Conservation (phyloP, 805 yeast genomes). For the Pichia insulana region DNA sequence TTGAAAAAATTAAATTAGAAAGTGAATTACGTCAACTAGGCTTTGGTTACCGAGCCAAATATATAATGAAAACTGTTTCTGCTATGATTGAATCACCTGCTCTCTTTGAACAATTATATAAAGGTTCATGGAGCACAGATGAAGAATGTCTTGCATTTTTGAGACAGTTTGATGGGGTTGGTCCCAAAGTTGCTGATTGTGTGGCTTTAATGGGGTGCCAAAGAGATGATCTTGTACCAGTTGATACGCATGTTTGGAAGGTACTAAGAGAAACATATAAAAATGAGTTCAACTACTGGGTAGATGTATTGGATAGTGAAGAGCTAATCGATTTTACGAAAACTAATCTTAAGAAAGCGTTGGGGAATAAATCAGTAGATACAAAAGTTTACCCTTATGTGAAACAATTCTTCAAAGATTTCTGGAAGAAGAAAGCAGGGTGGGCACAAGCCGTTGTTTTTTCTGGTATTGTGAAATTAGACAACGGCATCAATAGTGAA, state of each 20-base stretch:
- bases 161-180: slow-evolving; percentile 73
- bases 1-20: slow-evolving; percentile 15
- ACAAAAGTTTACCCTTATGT: slow-evolving; percentile 37
- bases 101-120: slow-evolving; percentile 28
- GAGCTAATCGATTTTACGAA: background rate
- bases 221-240: slow-evolving; percentile 82
- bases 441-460: slow-evolving; percentile 98
- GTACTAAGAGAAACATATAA: slow-evolving; percentile 77
- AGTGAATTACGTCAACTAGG: slow-evolving; percentile 39
- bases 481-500: slow-evolving; percentile 49
- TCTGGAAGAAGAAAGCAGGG: slow-evolving; percentile 92
- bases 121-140: slow-evolving; percentile 22
- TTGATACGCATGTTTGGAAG: slow-evolving; percentile 91
- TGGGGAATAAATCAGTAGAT: slow-evolving; percentile 18
- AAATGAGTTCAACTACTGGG: slow-evolving; percentile 40
- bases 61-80: slow-evolving; percentile 68
- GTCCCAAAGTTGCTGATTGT: slow-evolving; percentile 97
- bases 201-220: slow-evolving; percentile 87
- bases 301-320: slow-evolving; percentile 63
- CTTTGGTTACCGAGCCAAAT: slow-evolving; percentile 91
- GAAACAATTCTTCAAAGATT: slow-evolving; percentile 35
- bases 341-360: slow-evolving; percentile 4
- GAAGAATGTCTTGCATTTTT: slow-evolving; percentile 49
- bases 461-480: slow-evolving; percentile 65
- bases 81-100: slow-evolving; percentile 36